Evolutionary conservation across 352 stramenopile species (phyloP), one percentile per base, ranked within the genome.

Genomic region (Phytopythium vexans): DNA sequence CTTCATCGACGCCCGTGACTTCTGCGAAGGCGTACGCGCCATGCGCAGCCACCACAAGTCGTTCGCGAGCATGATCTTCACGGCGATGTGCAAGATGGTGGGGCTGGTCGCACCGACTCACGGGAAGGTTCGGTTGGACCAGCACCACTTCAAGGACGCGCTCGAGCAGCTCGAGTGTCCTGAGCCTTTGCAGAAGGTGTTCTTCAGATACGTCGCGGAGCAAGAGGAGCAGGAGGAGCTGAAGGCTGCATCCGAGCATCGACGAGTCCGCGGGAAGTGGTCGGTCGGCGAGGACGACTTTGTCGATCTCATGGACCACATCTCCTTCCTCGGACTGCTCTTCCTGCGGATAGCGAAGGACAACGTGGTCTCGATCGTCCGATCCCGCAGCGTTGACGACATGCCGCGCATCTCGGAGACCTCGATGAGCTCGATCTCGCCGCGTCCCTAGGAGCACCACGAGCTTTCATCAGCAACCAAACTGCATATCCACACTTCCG

Each of bases 1-100:
- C 21, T 92, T 86, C 56, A 89, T 92, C 59, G 67, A 83, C 35
- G 82, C 82, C 3, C 67, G 70, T 31, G 82, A 92, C 43, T 89
- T 89, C 36, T 89, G 79, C 36, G 64, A 72, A 2, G 68, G 78
- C 11, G 74, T 92, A 43, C 62, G 73, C 27, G 79, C 82, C 5
- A 70, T 92, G 40, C 74, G 72, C 8, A 67, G 75, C 14, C 63
- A 78, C 55, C 57, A 87, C 59, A 52, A 65, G 31, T 77, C 77
- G 4, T 89, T 90, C 47, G 70, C 73, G 2, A 58, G 54, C 39
- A 88, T 90, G 66, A 75, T 92, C 35, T 92, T 88, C 49, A 56
- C 54, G 4, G 82, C 78, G 15, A 56, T 89, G 35, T 56, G 65
- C 16, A 71, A 69, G 34, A 87, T 88, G 63, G 56, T 58, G 5